Evolutionary conservation across 1,284 basidiomycete species (phyloP), one percentile per base, ranked within the genome.

Genomic region (Cryptococcus sp.): DNA sequence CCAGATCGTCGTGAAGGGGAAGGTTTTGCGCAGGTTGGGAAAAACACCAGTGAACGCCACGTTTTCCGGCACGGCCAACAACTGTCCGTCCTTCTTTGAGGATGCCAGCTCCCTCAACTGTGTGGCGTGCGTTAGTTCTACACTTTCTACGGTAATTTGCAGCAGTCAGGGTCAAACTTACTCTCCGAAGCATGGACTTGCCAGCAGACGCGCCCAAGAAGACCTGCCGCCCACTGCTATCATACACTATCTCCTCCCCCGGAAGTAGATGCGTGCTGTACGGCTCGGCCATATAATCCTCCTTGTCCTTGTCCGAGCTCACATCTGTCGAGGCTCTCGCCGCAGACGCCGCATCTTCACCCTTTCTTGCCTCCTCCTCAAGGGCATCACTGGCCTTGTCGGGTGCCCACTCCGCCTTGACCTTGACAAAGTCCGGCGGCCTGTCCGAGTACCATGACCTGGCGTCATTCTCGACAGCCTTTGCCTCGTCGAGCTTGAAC

Each of bases 1-100:
- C 76, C 76, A 78, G 46, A 78, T 78, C 2, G 76, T 78, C 5
- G 76, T 77, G 60, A 78, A 78, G 2, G 76, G 76, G 54, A 74
- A 78, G 5, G 74, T 77, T 62, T 78, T 77, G 39, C 75, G 63
- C 21, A 68, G 59, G 46, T 73, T 73, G 0, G 75, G 72, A 50
- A 78, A 75, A 43, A 72, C 71, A 4, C 75, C 75, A 6, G 69
- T 71, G 54, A 73, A 77, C 0, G 73, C 75, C 0, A 66, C 60
- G 24, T 77, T 73, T 46, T 78, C 75, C 1, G 74, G 70, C 2
- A 76, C 62, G 1, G 57, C 57, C 46, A 71, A 50, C 2, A 68
- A 59, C n/a, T 69, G 66, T 23, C 57, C 59, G n/a, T 69, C 52
- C 28, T 46, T 40, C 43, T 61, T 61, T 18, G 50, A 53, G 18